Conservation (phyloP, 2,329 filamentous ascomycete genomes). For the Scytalidium sp. region DNA sequence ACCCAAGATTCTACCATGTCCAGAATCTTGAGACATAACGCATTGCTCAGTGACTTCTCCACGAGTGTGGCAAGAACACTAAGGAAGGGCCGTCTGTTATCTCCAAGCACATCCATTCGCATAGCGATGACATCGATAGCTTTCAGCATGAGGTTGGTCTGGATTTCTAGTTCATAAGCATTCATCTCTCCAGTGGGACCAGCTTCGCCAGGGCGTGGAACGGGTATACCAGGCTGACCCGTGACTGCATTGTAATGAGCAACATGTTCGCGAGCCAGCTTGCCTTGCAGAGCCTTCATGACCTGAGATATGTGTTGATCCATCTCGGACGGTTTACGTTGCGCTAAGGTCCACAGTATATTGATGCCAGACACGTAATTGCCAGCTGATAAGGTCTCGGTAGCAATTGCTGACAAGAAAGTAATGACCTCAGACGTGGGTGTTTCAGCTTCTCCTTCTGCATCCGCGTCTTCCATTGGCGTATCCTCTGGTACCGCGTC, state of each 20-base stretch:
- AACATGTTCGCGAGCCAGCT: slow-evolving; percentile 92
- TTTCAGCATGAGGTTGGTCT: slow-evolving; percentile 88
- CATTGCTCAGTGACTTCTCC: slow-evolving; percentile 86
- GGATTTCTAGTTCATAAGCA: slow-evolving; percentile 79
- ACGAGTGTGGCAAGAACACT: slow-evolving; percentile 93
- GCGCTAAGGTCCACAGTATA: slow-evolving; percentile 86
- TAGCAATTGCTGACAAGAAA: slow-evolving; percentile 81
- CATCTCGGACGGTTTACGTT: slow-evolving; percentile 80
- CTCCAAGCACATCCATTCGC: slow-evolving; percentile 88
- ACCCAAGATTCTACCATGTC: slow-evolving; percentile 95
- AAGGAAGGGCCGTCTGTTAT: slow-evolving; percentile 88
- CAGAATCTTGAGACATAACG: slow-evolving; percentile 87
- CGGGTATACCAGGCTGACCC: slow-evolving; percentile 41
- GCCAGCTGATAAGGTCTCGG: slow-evolving; percentile 76
- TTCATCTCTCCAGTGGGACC: slow-evolving; percentile 58
- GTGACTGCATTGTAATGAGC: slow-evolving; percentile 63
- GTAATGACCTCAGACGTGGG: slow-evolving; percentile 84
- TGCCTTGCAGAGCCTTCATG: slow-evolving; percentile 90
- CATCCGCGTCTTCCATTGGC: slow-evolving; percentile 72
- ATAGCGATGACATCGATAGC: slow-evolving; percentile 89
- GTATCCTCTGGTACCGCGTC: slow-evolving; percentile 82
- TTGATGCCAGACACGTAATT: slow-evolving; percentile 90
- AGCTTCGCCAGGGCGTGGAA: slow-evolving; percentile 40
- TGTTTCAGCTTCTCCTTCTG: slow-evolving; percentile 78
- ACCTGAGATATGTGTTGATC: slow-evolving; percentile 84